A percentile compares a stretch with the other conserved stretches of the same genome.
Conservation (phyloP, 345 rosid genomes). For the Eucalyptus cloeziana region DNA sequence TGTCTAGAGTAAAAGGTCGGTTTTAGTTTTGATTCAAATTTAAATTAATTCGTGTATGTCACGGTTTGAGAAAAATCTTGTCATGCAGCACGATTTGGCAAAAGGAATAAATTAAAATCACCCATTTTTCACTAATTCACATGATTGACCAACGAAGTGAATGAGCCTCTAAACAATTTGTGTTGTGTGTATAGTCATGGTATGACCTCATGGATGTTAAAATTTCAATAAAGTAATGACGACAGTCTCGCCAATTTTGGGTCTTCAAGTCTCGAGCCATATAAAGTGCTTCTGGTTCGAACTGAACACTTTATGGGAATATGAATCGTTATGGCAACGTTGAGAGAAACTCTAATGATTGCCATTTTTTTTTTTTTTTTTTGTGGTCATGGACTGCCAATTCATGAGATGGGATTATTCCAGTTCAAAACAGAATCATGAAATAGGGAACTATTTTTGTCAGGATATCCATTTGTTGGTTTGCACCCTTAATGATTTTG, state of each 20-base stretch:
- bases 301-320: accelerated
- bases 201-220: background rate
- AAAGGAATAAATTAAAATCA: background rate
- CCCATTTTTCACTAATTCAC: background rate
- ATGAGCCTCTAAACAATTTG: background rate
- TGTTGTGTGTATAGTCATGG: background rate
- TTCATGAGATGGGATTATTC: background rate
- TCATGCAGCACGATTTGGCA: too few relatives aligned
- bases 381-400: too few relatives aligned
- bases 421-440: background rate
- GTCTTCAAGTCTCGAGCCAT: background rate
- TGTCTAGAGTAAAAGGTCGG: background rate
- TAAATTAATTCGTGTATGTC: background rate
- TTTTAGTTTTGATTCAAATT: background rate
- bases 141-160: background rate
- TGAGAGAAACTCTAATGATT: background rate
- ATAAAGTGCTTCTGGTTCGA: accelerated
- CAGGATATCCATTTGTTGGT: background rate
- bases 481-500: background rate
- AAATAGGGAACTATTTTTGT: background rate
- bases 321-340: too few relatives aligned
- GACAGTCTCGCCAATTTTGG: accelerated
- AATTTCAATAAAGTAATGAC: background rate
- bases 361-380: too few relatives aligned
- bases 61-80: accelerated